A percentile compares a stretch with the other conserved stretches of the same genome.
Evolutionary conservation across 441 rosid species (phyloP).

Genomic region (Brassica balearica): DNA sequence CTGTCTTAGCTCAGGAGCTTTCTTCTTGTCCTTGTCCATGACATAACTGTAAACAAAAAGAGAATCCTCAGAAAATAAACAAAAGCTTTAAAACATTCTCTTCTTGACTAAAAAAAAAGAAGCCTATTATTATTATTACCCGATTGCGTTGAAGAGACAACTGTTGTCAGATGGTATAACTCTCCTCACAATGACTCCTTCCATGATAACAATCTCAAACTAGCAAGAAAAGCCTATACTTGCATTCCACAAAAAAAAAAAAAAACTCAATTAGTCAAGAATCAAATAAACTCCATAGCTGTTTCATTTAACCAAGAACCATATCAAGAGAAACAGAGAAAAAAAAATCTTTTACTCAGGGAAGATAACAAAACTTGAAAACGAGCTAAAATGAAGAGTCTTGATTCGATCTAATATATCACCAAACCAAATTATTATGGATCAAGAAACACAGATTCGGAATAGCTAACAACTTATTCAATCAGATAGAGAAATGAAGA

Average conservation of each 20-base stretch:
- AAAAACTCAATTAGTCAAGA: constrained; percentile 25
- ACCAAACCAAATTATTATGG: neutral
- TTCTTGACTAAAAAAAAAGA: constrained; percentile 28
- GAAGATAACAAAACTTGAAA: neutral
- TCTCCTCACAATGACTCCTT: constrained; percentile 78
- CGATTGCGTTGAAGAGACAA: constrained; percentile 92
- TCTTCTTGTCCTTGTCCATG: constrained; percentile 81
- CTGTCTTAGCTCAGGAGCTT: constrained; percentile 82
- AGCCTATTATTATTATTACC: constrained; percentile 51
- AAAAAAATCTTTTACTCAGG: constrained; percentile 19
- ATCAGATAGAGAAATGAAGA: neutral
- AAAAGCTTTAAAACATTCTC: constrained; percentile 14
- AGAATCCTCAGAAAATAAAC: constrained; percentile 19
- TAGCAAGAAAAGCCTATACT: constrained; percentile 20
- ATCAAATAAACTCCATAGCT: neutral
- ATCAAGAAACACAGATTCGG: constrained; percentile 6
- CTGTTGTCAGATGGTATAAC: constrained; percentile 97
- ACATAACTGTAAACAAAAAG: constrained; percentile 59
- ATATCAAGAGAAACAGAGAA: constrained; percentile 1
- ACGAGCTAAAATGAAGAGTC: constrained; percentile 19
- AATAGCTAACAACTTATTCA: neutral
- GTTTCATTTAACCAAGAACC: neutral
- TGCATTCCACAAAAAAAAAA: constrained; percentile 10
- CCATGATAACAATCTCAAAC: constrained; percentile 57
- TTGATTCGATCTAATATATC: constrained; percentile 25